A percentile compares a stretch with the other conserved stretches of the same genome.
These are phyloP conservation scores for Sporothrix inflata DNA, from an alignment of 2,329 filamentous ascomycete genomes.

Conservation along the genomic window DNA sequence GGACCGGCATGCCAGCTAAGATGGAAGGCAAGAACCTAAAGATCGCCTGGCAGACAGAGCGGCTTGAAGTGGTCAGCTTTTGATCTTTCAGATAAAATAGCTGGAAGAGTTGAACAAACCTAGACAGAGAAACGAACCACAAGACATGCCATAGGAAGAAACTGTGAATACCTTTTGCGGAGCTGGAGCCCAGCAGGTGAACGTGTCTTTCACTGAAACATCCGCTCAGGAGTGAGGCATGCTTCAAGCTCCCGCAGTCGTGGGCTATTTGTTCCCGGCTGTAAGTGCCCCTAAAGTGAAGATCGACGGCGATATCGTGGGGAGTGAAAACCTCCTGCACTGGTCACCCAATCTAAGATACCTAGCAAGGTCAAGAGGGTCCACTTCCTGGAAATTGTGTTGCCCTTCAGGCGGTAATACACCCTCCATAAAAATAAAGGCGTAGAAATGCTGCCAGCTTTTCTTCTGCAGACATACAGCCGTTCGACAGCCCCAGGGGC, in stretches of 20 bases:
- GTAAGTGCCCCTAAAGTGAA: constrained; percentile 34
- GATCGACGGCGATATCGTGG: constrained; percentile 45
- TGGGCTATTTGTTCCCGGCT: constrained; percentile 9
- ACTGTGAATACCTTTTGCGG: background rate
- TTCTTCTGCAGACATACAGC: constrained; percentile 24
- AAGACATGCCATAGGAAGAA: background rate
- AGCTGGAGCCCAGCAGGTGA: background rate
- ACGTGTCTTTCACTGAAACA: background rate
- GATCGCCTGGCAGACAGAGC: background rate
- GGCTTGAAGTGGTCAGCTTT: background rate
- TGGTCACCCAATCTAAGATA: constrained; percentile 39
- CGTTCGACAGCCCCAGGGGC: constrained; percentile 28
- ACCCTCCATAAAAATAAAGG: constrained; percentile 15
- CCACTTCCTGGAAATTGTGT: constrained; percentile 40
- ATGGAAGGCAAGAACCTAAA: too few species aligned
- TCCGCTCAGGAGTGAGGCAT: background rate
- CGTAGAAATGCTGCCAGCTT: constrained; percentile 20
- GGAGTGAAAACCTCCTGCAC: constrained; percentile 37
- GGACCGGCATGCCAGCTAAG: background rate
- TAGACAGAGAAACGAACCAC: background rate
- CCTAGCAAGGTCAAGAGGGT: constrained; percentile 37
- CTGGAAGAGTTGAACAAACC: background rate
- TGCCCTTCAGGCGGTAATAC: constrained; percentile 32
- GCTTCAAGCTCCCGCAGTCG: background rate
- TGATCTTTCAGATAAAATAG: background rate